Evolutionary conservation across 331 rosid genomes (phyloP), one percentile per base, ranked within the genome.

Genomic region (Phaseolus coccineus): DNA sequence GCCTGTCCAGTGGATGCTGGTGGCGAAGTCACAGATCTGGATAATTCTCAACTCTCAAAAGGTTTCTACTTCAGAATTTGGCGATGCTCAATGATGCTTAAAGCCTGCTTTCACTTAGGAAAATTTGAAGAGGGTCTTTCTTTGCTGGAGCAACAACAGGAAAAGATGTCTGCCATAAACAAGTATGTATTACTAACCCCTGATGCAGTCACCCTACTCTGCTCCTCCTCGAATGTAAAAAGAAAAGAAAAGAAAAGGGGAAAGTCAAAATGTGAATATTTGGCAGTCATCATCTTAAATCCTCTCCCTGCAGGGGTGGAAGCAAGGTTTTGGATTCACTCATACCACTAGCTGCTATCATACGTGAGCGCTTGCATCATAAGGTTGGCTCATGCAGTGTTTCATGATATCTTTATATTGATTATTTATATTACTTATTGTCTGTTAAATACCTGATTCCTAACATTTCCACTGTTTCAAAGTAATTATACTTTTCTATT

Each of bases 41-140:
- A 88, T 80, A 62, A 62, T 71, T 85, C 92, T 44, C 85, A 86
- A 71, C 75, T 85, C 51, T 75, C 87, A 46, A 80, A 90, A 80
- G 37, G 80, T 73, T 62, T 82, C 78, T 80, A 88, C 88, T 93
- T 91, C 83, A 88, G 88, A 85, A 24, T 96, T 12, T 96, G 99
- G 99, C 90, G 98, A 52, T 90, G 97, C 84, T 84, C 86, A 74
- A 33, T 88, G 86, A 83, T 76, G 81, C 87, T 96, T 77, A 93
- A 89, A 84, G 88, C 94, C 50, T 88, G 84, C 88, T 89, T 90
- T 78, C 83, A 87, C 82, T 81, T 87, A 42, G 99, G 99, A 83
- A 96, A 85, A 85, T 90, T 96, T 76, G 98, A 96, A 71, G 93
- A 96, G 62, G 96, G 99, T 64, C 88, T 96, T 84, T 85, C 94